Evolutionary conservation across 2,329 filamentous ascomycete genomes (phyloP).

Genomic region (Fusarium liriodendri): DNA sequence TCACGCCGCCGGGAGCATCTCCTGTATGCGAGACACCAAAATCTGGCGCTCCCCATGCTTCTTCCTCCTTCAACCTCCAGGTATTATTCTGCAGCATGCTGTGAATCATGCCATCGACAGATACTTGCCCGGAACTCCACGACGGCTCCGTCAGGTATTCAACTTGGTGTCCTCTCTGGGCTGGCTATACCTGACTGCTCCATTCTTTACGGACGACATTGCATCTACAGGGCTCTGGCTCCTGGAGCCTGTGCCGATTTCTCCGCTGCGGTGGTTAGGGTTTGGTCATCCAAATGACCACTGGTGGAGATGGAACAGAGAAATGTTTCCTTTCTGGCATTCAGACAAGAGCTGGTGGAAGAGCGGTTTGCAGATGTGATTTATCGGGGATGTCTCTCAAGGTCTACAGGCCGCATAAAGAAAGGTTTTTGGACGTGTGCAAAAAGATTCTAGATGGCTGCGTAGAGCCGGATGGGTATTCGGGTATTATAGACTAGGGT

Average conservation of each 20-base stretch:
- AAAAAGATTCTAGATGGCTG: neutral
- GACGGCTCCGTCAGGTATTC: slow-evolving; percentile 57
- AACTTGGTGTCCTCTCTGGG: slow-evolving; percentile 72
- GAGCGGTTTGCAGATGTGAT: slow-evolving; percentile 48
- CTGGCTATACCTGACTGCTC: slow-evolving; percentile 77
- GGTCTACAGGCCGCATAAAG: neutral
- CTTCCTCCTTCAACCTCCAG: slow-evolving; percentile 77
- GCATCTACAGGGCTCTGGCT: slow-evolving; percentile 80
- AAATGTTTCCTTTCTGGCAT: slow-evolving; percentile 66
- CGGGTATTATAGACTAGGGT: neutral
- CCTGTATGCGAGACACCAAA: slow-evolving; percentile 65
- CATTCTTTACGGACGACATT: slow-evolving; percentile 80
- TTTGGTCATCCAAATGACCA: slow-evolving; percentile 69
- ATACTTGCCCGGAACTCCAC: slow-evolving; percentile 57
- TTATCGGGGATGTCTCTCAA: neutral
- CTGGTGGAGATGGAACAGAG: slow-evolving; percentile 74
- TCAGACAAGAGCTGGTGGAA: slow-evolving; percentile 72
- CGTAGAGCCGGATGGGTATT: neutral
- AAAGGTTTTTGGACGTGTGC: neutral
- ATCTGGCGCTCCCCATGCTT: slow-evolving; percentile 72
- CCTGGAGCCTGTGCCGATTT: slow-evolving; percentile 84
- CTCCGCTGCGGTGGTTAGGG: slow-evolving; percentile 73
- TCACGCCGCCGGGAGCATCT: slow-evolving; percentile 77
- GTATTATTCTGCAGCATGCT: slow-evolving; percentile 69
- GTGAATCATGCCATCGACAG: slow-evolving; percentile 50